Conservation (phyloP, 805 yeast species). For the Ogataea paradorogensis region DNA sequence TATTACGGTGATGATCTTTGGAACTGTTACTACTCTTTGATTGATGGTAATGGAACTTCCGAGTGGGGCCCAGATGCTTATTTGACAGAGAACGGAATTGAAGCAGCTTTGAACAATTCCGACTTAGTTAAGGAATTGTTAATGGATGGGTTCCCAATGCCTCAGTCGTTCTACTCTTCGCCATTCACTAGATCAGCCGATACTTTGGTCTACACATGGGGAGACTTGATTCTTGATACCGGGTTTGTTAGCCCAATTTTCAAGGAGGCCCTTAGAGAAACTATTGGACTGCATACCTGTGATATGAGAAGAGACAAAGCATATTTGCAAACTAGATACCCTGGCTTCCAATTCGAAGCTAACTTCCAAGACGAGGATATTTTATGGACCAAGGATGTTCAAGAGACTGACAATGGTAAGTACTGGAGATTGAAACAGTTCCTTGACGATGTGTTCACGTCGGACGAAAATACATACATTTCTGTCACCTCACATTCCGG, state of each 20-base stretch:
- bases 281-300: constrained; percentile 1
- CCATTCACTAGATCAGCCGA: constrained; percentile 3
- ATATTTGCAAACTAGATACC: constrained; percentile 3
- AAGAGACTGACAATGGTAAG: constrained; percentile 1
- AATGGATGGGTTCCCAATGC: constrained; percentile 1
- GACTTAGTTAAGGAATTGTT: constrained; percentile 1
- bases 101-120: background rate
- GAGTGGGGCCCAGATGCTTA: constrained; percentile 3
- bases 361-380: constrained; percentile 1
- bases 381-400: background rate
- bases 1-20: background rate
- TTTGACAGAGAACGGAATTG: background rate
- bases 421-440: constrained; percentile 2
- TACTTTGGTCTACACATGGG: constrained; percentile 1
- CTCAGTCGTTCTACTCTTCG: constrained; percentile 1
- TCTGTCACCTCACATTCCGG: constrained; percentile 3
- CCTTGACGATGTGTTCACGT: constrained; percentile 1
- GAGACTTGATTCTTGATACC: constrained; percentile 1
- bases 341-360: background rate
- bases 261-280: constrained; percentile 2
- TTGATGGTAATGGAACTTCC: constrained; percentile 1
- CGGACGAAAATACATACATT: constrained; percentile 2
- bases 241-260: background rate
- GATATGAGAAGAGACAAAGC: background rate
- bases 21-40: constrained; percentile 3